Evolutionary conservation across 495 filamentous ascomycete genomes (phyloP).

Genomic region (Cercophora scortea): DNA sequence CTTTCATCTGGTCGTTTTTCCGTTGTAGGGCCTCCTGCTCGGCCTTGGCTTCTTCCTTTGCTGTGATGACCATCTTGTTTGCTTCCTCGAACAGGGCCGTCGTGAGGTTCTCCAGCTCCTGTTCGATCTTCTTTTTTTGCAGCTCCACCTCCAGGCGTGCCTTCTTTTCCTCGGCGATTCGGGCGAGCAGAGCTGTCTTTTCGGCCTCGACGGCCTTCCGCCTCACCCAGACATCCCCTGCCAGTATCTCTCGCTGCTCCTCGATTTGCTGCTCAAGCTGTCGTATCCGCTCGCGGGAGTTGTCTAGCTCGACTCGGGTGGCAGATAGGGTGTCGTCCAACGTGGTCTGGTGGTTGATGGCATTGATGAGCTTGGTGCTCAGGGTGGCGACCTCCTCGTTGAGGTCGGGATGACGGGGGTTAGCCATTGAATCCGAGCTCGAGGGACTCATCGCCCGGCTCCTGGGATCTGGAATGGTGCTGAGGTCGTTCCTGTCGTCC

Average conservation of each 20-base stretch:
- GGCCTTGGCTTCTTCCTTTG: constrained; percentile 29
- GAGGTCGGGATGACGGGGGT: constrained; percentile 59
- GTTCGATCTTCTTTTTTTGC: constrained; percentile 59
- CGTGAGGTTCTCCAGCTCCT: constrained; percentile 83
- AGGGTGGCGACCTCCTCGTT: constrained; percentile 83
- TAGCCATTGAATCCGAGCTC: constrained; percentile 12
- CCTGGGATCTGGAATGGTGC: constrained; percentile 42
- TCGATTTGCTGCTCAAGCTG: constrained; percentile 53
- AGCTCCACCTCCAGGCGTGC: constrained; percentile 61
- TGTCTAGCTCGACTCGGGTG: constrained; percentile 75
- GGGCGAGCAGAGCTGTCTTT: constrained; percentile 28
- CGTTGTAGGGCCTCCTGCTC: constrained; percentile 28
- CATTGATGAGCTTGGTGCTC: constrained; percentile 91
- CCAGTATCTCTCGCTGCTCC: constrained; percentile 47
- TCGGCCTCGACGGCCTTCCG: constrained; percentile 39
- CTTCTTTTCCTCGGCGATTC: constrained; percentile 57
- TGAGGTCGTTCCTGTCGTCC: constrained; percentile 38
- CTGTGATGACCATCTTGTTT: constrained; percentile 86
- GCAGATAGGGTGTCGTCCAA: constrained; percentile 81
- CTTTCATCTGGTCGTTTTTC: constrained; percentile 43
- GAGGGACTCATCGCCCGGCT: constrained; percentile 32
- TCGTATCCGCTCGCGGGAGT: constrained; percentile 58
- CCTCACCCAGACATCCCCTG: constrained; percentile 64
- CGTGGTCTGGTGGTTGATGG: constrained; percentile 93
- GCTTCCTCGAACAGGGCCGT: constrained; percentile 91